Evolutionary conservation across 2,329 filamentous ascomycete species (phyloP).

Genomic region (Clonostachys sp.): DNA sequence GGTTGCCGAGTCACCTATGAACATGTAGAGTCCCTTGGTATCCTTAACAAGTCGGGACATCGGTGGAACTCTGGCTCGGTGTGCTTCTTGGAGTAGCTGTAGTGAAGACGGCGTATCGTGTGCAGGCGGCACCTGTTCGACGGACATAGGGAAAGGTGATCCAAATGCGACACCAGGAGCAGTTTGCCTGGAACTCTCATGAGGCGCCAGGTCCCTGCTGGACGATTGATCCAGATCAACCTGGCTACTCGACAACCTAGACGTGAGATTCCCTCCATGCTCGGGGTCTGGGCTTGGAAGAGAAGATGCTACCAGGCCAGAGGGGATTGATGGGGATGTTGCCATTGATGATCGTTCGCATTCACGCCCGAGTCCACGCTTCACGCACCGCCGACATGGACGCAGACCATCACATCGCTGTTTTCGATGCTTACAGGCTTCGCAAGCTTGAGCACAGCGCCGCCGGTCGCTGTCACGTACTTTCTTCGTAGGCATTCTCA

Average conservation of each 20-base stretch:
- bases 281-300: too few relatives aligned
- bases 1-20: slow-evolving; percentile 27
- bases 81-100: not conserved
- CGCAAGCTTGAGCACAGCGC: slow-evolving; percentile 15
- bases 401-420: slow-evolving; percentile 18
- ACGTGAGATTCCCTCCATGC: too few relatives aligned
- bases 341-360: slow-evolving; percentile 5
- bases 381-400: slow-evolving; percentile 16
- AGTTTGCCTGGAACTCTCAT: not conserved
- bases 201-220: slow-evolving; percentile 1
- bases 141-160: not conserved
- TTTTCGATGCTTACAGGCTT: slow-evolving; percentile 18
- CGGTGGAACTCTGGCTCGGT: too few relatives aligned
- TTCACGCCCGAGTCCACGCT: slow-evolving; percentile 10
- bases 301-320: too few relatives aligned
- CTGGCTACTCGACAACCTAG: too few relatives aligned
- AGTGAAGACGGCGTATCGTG: not conserved
- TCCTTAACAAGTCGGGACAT: slow-evolving; percentile 22
- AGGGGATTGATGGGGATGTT: too few relatives aligned
- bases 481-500: slow-evolving; percentile 11
- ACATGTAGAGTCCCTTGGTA: slow-evolving; percentile 23
- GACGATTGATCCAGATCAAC: too few relatives aligned
- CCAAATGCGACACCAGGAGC: not conserved
- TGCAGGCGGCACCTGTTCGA: not conserved
- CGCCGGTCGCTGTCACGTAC: slow-evolving; percentile 13